Evolutionary conservation across 352 stramenopile species (phyloP).

Genomic region (Peronospora destructor): DNA sequence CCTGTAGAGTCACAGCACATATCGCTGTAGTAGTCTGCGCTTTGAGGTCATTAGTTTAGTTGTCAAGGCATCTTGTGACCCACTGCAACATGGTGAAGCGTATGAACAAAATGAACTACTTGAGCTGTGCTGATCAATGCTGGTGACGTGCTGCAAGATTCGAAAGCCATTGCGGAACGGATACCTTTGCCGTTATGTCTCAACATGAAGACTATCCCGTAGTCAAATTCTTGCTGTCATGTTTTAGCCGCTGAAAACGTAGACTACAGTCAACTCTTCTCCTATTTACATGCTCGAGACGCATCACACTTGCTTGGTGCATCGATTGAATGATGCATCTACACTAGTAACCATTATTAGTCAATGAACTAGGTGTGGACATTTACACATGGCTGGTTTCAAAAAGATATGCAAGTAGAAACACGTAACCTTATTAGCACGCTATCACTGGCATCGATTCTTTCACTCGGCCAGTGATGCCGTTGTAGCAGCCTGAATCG

Average conservation of each 20-base stretch:
- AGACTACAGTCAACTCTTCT: constrained; percentile 66
- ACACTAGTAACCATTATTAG: neutral
- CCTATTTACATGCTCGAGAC: constrained; percentile 54
- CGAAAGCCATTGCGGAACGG: too few species aligned
- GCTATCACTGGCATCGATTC: constrained; percentile 6
- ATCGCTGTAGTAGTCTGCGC: constrained; percentile 13
- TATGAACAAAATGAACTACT: neutral
- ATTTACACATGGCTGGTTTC: constrained; percentile 2
- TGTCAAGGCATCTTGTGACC: neutral
- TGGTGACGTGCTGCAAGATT: too few species aligned
- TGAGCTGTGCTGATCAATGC: too few species aligned
- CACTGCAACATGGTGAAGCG: neutral
- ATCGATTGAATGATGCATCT: constrained; percentile 5
- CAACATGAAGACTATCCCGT: too few species aligned
- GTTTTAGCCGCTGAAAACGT: constrained; percentile 26
- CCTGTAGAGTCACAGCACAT: constrained; percentile 13
- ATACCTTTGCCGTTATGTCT: too few species aligned
- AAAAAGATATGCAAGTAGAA: constrained; percentile 5
- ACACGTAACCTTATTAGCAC: constrained; percentile 18
- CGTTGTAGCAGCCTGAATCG: constrained; percentile 56
- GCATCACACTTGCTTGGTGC: constrained; percentile 28
- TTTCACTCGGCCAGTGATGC: constrained; percentile 19
- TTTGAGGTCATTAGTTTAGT: constrained; percentile 13
- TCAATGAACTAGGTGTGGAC: constrained; percentile 15
- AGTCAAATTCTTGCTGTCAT: too few species aligned